These are phyloP conservation scores for Moniliella sp. DNA, from an alignment of 1,284 basidiomycete species.

Conservation along the genomic window DNA sequence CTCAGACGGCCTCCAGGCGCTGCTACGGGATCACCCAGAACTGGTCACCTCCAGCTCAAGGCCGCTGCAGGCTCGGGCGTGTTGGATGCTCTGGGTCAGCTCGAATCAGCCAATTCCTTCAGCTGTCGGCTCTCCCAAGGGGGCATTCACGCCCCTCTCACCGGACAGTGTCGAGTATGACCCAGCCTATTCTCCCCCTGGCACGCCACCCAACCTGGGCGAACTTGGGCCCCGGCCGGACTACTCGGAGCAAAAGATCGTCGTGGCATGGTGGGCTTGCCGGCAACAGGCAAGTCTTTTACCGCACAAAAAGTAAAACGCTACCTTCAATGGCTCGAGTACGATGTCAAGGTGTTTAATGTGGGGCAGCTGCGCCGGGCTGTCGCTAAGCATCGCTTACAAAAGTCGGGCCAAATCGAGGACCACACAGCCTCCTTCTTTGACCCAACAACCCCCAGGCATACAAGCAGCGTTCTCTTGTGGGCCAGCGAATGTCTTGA, in stretches of 20 bases:
- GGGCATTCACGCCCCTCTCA: no score
- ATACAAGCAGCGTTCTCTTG: slow-evolving; percentile 50
- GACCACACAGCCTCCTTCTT: slow-evolving; percentile 77
- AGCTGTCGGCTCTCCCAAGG: no score
- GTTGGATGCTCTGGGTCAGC: no score
- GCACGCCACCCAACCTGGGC: no score
- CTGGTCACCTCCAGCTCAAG: no score
- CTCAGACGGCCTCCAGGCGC: no score
- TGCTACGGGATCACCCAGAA: no score
- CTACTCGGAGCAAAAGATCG: slow-evolving; percentile 99
- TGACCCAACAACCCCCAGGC: slow-evolving; percentile 60
- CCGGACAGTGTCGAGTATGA: no score
- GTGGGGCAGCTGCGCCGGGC: slow-evolving; percentile 74
- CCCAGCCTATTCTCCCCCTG: no score
- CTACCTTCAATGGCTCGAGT: slow-evolving; percentile 67
- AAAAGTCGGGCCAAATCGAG: slow-evolving; percentile 53
- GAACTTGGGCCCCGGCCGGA: no score
- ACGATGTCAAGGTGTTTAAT: slow-evolving; percentile 87
- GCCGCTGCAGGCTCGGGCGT: no score
- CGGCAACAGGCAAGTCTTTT: slow-evolving; percentile 27
- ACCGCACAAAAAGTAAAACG: slow-evolving; percentile 31
- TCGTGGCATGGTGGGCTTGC: slow-evolving; percentile 68
- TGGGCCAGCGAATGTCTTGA: slow-evolving; percentile 71
- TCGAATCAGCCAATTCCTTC: no score
- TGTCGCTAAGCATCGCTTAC: slow-evolving; percentile 47